phyloP scores from a whole-genome alignment of 345 rosid genomes.

The Bruguiera gymnorhiza region DNA sequence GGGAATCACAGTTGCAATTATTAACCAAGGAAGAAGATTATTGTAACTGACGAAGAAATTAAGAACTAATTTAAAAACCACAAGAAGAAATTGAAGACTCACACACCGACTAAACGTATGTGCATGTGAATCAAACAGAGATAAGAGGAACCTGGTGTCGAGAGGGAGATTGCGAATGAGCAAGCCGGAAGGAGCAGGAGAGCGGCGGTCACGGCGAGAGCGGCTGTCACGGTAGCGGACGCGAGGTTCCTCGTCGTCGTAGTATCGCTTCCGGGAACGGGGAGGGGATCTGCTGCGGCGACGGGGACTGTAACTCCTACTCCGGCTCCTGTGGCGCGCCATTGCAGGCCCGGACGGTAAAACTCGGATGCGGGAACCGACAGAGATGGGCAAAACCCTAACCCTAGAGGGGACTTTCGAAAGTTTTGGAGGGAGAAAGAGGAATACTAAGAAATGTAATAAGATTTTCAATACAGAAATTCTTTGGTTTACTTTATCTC shows the following conservation, averaged over 20 bases:
- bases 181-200: constrained; percentile 80
- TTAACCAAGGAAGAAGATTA: no score
- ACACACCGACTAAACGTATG: neutral
- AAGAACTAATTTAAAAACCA: neutral
- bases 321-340: constrained; percentile 67
- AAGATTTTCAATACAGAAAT: no score
- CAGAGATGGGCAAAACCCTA: constrained; percentile 29
- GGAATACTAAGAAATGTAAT: no score
- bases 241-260: constrained; percentile 48
- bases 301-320: constrained; percentile 85
- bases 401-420: constrained; percentile 4
- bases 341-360: constrained; percentile 23
- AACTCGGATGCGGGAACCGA: neutral
- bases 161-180: constrained; percentile 94
- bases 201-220: constrained; percentile 69
- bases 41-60: neutral
- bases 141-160: constrained; percentile 55
- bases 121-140: neutral
- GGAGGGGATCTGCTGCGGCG: constrained; percentile 60
- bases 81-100: neutral
- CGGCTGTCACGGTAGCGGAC: constrained; percentile 42
- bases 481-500: no score
- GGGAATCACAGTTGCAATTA: no score
- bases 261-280: constrained; percentile 46
- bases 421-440: no score